Conservation (phyloP, 163 green algal genomes). For the Volvox carteri region DNA sequence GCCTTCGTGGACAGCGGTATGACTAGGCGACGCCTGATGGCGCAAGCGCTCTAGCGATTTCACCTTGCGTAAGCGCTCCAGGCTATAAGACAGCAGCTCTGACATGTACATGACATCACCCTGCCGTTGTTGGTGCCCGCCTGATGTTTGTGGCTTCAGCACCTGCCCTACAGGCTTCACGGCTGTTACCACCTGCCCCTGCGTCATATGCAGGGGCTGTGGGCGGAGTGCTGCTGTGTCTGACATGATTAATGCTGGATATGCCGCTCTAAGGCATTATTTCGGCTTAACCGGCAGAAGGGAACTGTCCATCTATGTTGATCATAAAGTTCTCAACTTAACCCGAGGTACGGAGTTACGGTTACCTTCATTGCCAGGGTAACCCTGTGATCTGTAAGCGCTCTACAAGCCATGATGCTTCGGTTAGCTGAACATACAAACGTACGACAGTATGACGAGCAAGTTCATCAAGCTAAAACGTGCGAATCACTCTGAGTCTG, state of each 20-base stretch:
- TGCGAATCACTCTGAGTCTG: too few species aligned
- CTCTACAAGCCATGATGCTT: not conserved
- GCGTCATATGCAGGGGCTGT: not conserved
- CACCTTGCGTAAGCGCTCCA: conserved; percentile 86
- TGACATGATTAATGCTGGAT: not conserved
- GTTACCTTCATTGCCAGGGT: not conserved
- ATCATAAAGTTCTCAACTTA: not conserved
- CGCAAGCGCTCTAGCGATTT: not conserved
- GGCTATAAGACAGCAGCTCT: conserved; percentile 88
- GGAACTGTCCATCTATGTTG: not conserved
- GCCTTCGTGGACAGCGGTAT: not conserved
- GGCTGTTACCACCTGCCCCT: not conserved
- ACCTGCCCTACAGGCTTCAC: not conserved
- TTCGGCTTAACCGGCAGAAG: not conserved
- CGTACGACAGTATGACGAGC: not conserved
- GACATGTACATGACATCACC: conserved; percentile 77
- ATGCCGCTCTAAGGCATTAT: not conserved
- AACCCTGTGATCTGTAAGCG: not conserved
- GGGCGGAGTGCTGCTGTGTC: not conserved
- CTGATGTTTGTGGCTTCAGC: conserved; percentile 1
- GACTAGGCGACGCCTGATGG: not conserved
- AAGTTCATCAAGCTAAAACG: not conserved
- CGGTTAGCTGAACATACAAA: not conserved
- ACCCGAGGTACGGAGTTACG: not conserved
- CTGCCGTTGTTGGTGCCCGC: not conserved